phyloP scores from a whole-genome alignment of 352 stramenopile genomes.

The Pythium utonaiense region DNA sequence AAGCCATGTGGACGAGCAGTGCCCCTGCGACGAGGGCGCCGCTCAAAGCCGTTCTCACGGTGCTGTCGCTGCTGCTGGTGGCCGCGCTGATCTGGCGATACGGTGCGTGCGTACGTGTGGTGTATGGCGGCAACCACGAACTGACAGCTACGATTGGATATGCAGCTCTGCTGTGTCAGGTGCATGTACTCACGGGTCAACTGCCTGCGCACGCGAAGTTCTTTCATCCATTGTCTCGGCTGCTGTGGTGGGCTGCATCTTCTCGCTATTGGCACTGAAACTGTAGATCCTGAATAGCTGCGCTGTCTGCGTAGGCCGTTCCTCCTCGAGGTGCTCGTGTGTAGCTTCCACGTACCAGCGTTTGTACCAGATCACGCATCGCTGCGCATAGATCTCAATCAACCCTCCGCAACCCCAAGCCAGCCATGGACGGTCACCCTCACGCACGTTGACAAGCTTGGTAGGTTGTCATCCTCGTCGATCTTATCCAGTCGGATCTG shows the following conservation, averaged over 20 bases:
- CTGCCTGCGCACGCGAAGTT: slow-evolving; percentile 29
- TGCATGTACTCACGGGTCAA: slow-evolving; percentile 44
- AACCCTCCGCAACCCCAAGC: slow-evolving; percentile 5
- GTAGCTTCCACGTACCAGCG: slow-evolving; percentile 37
- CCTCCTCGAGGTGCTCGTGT: slow-evolving; percentile 38
- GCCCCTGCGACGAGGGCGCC: slow-evolving; percentile 22
- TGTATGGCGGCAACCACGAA: too few species aligned
- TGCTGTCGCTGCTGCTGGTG: slow-evolving; percentile 31
- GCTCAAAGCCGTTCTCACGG: slow-evolving; percentile 41
- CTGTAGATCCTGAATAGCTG: too few species aligned
- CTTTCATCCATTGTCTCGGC: slow-evolving; percentile 32
- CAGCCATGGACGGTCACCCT: slow-evolving; percentile 5
- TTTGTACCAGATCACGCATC: slow-evolving; percentile 28
- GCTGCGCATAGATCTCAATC: slow-evolving; percentile 19
- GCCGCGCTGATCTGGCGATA: slow-evolving; percentile 42
- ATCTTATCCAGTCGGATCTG: neutral
- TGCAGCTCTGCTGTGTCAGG: slow-evolving; percentile 26
- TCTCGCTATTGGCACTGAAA: too few species aligned
- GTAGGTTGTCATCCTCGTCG: slow-evolving; percentile 19
- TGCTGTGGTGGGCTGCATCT: slow-evolving; percentile 28
- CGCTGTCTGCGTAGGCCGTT: slow-evolving; percentile 29
- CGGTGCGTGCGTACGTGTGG: slow-evolving; percentile 22
- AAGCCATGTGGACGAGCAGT: slow-evolving; percentile 34
- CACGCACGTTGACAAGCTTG: slow-evolving; percentile 44
- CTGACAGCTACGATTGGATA: neutral